phyloP scores from a whole-genome alignment of 2,329 filamentous ascomycete genomes.

The Apiospora phragmitis region DNA sequence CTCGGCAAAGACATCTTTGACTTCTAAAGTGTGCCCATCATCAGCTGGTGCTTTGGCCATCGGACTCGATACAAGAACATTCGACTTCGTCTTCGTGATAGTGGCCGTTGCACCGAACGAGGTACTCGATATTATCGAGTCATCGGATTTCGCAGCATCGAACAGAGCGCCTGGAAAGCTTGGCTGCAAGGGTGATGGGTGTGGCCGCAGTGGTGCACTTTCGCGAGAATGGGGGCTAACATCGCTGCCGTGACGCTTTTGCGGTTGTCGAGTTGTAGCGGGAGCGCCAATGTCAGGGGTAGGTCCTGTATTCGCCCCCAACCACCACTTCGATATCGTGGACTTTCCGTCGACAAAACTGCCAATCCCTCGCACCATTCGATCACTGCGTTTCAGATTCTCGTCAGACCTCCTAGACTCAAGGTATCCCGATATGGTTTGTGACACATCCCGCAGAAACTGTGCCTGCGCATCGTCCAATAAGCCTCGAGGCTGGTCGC shows the following conservation, averaged over 20 bases:
- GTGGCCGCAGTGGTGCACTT: neutral
- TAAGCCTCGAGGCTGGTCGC: constrained; percentile 14
- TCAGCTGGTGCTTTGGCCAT: constrained; percentile 2
- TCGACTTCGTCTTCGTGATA: constrained; percentile 8
- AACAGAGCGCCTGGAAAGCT: neutral
- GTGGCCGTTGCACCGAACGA: neutral
- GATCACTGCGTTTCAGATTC: constrained; percentile 18
- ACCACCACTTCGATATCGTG: constrained; percentile 21
- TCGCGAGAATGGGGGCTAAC: constrained; percentile 2
- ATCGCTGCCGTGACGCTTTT: neutral
- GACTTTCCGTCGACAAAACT: constrained; percentile 24
- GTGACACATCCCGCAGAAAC: constrained; percentile 19
- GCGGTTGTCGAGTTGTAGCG: neutral
- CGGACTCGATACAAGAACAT: neutral
- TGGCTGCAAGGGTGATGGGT: constrained; percentile 1
- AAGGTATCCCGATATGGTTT: constrained; percentile 19
- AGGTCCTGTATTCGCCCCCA: constrained; percentile 19
- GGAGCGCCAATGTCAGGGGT: constrained; percentile 1
- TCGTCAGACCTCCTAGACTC: constrained; percentile 14
- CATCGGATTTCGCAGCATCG: neutral
- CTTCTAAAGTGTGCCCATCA: constrained; percentile 9
- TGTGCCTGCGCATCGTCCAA: constrained; percentile 5
- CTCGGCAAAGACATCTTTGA: constrained; percentile 36
- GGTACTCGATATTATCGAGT: neutral
- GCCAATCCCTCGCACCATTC: constrained; percentile 25